Evolutionary conservation across 495 filamentous ascomycete species (phyloP).

Genomic region (Cercophora scortea): DNA sequence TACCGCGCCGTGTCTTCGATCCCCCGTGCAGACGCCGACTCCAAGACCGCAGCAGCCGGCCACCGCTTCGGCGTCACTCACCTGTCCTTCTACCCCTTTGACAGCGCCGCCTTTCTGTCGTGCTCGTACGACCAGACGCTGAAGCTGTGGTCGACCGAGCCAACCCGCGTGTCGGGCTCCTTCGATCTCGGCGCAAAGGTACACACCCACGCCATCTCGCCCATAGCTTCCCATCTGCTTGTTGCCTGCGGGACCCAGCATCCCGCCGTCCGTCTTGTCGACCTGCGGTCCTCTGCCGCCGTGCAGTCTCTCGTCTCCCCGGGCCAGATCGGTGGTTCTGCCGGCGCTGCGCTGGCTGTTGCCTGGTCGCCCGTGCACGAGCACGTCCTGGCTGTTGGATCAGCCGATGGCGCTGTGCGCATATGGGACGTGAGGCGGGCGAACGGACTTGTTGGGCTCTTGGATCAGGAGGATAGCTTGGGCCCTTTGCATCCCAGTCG

Average conservation of each 20-base stretch:
- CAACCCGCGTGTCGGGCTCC: slow-evolving; percentile 49
- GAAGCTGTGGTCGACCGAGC: slow-evolving; percentile 66
- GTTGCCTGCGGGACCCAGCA: slow-evolving; percentile 81
- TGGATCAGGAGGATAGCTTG: slow-evolving; percentile 76
- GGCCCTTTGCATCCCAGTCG: slow-evolving; percentile 36
- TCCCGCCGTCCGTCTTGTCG: slow-evolving; percentile 69
- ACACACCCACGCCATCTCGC: slow-evolving; percentile 68
- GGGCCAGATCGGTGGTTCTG: slow-evolving; percentile 45
- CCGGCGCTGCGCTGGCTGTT: slow-evolving; percentile 61
- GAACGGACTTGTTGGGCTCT: slow-evolving; percentile 59
- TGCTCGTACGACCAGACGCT: slow-evolving; percentile 78
- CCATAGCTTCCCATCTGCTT: slow-evolving; percentile 61
- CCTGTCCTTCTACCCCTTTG: slow-evolving; percentile 83
- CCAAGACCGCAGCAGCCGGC: slow-evolving; percentile 14
- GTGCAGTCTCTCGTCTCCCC: slow-evolving; percentile 58
- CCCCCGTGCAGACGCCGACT: slow-evolving; percentile 8
- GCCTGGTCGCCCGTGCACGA: slow-evolving; percentile 74
- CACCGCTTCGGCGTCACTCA: slow-evolving; percentile 80
- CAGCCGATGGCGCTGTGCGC: slow-evolving; percentile 67
- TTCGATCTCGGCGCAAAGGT: slow-evolving; percentile 66
- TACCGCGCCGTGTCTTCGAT: slow-evolving; percentile 41
- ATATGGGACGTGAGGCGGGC: slow-evolving; percentile 79
- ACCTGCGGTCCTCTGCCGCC: slow-evolving; percentile 67
- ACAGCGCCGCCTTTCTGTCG: slow-evolving; percentile 68
- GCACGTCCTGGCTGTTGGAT: slow-evolving; percentile 70